Base-by-base conservation (phyloP, 768 basidiomycete genomes). In the Rhodotorula toruloides region DNA sequence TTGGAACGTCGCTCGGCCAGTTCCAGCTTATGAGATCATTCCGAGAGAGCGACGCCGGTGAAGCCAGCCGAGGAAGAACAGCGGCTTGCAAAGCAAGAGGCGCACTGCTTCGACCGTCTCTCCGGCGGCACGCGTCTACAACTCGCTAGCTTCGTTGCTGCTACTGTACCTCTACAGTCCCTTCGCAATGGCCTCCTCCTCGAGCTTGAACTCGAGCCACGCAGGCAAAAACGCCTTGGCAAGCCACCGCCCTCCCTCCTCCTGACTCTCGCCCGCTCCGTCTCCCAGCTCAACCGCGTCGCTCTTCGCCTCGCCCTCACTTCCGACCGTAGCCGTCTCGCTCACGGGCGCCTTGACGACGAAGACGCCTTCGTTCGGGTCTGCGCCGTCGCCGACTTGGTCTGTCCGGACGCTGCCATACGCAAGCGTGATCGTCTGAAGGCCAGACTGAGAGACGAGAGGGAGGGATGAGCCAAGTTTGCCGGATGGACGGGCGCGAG, bases 191-290 rank as follows among this genome's bases (percentile, higher is more conserved):
- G 48, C 62, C 40, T 61, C 54, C 37, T 71, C 70, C 36, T 67
- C 55, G 39, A 71, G 49, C 48, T 58, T 71, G 29, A 37, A 54
- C 48, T 46, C 61, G 9, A 65, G 42, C 70, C 70, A 71, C 31
- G 57, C 65, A 14, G 58, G 47, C 58, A 61, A 42, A 42, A 64
- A 71, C 34, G 50, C 70, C 53, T 59, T 67, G 16, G 70, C 70
- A 1, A 67, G 31, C 70, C 70, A 71, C 37, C 55, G 34, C 5
- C 65, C 70, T 10, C 62, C 70, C 25, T 58, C 59, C n/a, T 63
- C 65, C 13, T 55, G 37, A 13, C 57, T 57, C 54, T 70, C 69
- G 16, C 64, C 63, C 37, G 32, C 44, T 14, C 65, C 69, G 13
- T 55, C 37, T 1, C 65, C 59, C 1, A 40, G 29, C 40, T 66